A percentile compares a stretch with the other conserved stretches of the same genome.
These are phyloP conservation scores for Aspergillus affinis DNA, from an alignment of 495 filamentous ascomycete genomes.

Conservation along the genomic window DNA sequence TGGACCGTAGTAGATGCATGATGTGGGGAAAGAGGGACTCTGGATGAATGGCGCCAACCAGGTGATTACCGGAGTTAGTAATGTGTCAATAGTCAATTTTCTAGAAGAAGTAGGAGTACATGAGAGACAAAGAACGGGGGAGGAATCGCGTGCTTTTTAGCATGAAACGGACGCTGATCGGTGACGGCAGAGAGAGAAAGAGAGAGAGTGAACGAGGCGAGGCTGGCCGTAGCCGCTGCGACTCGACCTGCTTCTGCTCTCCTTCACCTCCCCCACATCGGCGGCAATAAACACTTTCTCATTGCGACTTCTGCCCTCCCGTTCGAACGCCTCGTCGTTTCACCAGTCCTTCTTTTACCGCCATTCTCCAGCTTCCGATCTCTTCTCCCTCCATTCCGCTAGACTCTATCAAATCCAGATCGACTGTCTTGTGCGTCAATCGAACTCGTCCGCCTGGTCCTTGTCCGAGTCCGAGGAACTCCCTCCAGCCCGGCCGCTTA, in stretches of 20 bases:
- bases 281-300: background rate
- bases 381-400: background rate
- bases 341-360: background rate
- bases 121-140: background rate
- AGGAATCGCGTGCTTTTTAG: background rate
- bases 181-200: too few relatives aligned
- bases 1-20: background rate
- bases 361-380: background rate
- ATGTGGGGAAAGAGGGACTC: too few relatives aligned
- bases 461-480: background rate
- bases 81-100: too few relatives aligned
- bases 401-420: too few relatives aligned
- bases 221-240: too few relatives aligned
- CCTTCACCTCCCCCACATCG: background rate
- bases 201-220: too few relatives aligned
- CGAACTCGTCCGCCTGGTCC: background rate
- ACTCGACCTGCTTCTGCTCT: too few relatives aligned
- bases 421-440: background rate
- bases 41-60: too few relatives aligned
- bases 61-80: too few relatives aligned
- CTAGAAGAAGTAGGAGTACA: too few relatives aligned
- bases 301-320: constrained; percentile 1
- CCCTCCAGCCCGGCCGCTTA: constrained; percentile 14
- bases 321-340: background rate
- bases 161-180: too few relatives aligned